Evolutionary conservation across 805 yeast genomes (phyloP).

Genomic region (Ogataea paradorogensis): DNA sequence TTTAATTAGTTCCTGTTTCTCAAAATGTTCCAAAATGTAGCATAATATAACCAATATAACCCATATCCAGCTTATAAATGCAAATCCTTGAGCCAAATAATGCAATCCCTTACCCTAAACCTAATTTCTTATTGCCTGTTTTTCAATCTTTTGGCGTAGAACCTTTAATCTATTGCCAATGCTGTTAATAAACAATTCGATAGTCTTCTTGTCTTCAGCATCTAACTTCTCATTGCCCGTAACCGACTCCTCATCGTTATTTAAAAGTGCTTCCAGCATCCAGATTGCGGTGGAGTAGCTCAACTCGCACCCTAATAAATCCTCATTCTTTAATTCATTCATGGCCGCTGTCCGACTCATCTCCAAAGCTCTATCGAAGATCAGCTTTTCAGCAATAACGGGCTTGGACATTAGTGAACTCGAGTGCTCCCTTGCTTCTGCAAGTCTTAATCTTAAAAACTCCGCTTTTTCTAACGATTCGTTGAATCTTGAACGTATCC

Average conservation of each 20-base stretch:
- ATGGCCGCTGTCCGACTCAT: slow-evolving; percentile 90
- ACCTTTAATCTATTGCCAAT: slow-evolving; percentile 78
- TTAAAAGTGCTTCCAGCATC: slow-evolving; percentile 89
- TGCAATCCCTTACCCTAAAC: slow-evolving; percentile 4
- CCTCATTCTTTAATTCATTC: slow-evolving; percentile 75
- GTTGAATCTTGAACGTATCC: slow-evolving; percentile 87
- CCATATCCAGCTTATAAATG: slow-evolving; percentile 12
- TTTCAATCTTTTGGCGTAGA: slow-evolving; percentile 56
- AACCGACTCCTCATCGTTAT: slow-evolving; percentile 29
- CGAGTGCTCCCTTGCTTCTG: slow-evolving; percentile 42
- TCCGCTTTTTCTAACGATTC: slow-evolving; percentile 90
- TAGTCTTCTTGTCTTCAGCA: slow-evolving; percentile 68
- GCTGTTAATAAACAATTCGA: slow-evolving; percentile 77
- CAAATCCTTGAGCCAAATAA: slow-evolving; percentile 9
- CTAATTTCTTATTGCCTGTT: slow-evolving; percentile 18
- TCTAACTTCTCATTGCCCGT: slow-evolving; percentile 48
- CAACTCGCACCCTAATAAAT: slow-evolving; percentile 73
- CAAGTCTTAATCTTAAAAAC: slow-evolving; percentile 55
- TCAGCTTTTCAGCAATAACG: slow-evolving; percentile 74
- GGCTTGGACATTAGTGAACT: slow-evolving; percentile 13
- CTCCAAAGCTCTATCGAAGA: slow-evolving; percentile 91
- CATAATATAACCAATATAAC: slow-evolving; percentile 7
- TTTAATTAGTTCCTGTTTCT: not conserved
- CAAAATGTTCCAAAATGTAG: slow-evolving; percentile 8
- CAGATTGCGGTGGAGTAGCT: slow-evolving; percentile 90